Evolutionary conservation across 2,329 filamentous ascomycete genomes (phyloP), one percentile per base, ranked within the genome.

Genomic region (Aspergillus nomiae): DNA sequence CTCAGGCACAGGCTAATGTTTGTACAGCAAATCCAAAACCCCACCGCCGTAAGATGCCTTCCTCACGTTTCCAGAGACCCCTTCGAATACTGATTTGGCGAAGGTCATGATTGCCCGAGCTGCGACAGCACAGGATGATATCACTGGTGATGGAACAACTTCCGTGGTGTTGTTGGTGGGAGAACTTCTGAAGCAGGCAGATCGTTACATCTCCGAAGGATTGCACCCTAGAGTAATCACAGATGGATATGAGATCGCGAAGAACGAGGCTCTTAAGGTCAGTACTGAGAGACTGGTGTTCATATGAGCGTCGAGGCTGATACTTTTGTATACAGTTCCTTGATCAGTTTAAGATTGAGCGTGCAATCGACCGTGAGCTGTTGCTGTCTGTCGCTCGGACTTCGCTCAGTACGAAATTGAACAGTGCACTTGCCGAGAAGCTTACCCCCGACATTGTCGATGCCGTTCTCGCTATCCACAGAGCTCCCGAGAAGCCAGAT

Each of bases 61-160:
- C 38, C 55, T 62, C 34, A 53, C 50, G 48, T 30, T 21, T 30
- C 56, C 56, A 43, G 61, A 54, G 48, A 50, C 36, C 11, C 34
- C 60, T 32, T 48, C 57, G 34, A n/a, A 60, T 69, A 66, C 69
- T 76, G 65, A 74, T 62, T 55, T 48, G 34, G 50, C 58, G 63
- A 75, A 82, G 82, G 84, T 90, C 66, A 89, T 90, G 86, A 90
- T 90, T 74, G 88, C 88, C 66, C 82, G 88, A 76, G 93, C 94
- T 73, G 95, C 95, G 62, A 99, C 95, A 43, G 95, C 95, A 70
- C 94, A 99, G 79, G 95, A 99, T 79, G 95, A 99, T 74, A 99
- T 99, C 72, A 96, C 92, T 72, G 95, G 95, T 75, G 95, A 99
- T 79, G 95, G 95, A 74, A 99, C 95, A 72, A 99, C 95, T 48